Evolutionary conservation across 345 rosid species (phyloP).

Genomic region (Eucalyptus urophylla): DNA sequence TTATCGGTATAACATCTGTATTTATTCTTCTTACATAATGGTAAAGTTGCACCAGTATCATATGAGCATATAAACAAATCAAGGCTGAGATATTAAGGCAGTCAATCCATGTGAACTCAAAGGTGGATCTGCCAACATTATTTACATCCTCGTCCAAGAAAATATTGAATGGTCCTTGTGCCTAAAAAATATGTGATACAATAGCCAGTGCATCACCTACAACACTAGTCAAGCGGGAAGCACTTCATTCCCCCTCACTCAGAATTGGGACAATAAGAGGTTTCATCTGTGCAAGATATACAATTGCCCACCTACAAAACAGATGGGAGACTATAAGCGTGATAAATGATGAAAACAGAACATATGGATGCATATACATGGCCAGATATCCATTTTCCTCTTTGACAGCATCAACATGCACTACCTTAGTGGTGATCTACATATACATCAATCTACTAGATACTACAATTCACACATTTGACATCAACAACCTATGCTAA

Average conservation of each 20-base stretch:
- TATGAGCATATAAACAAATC: background rate
- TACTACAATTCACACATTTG: background rate
- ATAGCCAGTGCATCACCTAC: background rate
- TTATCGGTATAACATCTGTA: background rate
- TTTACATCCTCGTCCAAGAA: background rate
- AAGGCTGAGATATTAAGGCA: background rate
- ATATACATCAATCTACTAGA: background rate
- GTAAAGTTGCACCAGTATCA: background rate
- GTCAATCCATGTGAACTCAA: background rate
- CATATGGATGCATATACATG: background rate
- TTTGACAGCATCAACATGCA: background rate
- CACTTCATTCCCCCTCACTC: conserved; percentile 58
- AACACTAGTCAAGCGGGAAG: background rate
- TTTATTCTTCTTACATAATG: background rate
- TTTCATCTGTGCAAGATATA: conserved; percentile 94
- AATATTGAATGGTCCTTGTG: background rate
- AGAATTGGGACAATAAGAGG: conserved; percentile 94
- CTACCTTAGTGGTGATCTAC: background rate
- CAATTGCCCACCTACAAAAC: conserved; percentile 92
- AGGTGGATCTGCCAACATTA: background rate
- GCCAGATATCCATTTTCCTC: background rate
- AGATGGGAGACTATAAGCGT: background rate
- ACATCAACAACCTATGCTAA: background rate
- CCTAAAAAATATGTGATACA: background rate
- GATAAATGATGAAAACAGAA: background rate